Base-by-base conservation (phyloP, 495 filamentous ascomycete genomes). In the Penicillium daleae region DNA sequence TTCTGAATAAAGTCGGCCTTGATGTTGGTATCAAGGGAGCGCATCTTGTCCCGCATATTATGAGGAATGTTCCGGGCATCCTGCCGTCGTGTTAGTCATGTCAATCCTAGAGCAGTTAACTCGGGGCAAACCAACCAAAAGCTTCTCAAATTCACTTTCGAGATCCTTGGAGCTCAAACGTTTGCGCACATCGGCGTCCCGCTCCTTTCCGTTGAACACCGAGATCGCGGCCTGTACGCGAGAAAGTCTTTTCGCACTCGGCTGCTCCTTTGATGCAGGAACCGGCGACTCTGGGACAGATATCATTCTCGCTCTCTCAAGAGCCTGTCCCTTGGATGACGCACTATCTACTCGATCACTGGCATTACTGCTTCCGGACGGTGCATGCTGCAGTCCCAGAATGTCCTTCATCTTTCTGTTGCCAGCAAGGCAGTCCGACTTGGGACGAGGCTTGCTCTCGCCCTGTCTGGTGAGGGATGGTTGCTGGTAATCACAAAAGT, bases 1-100 rank as follows among this genome's bases (percentile, higher is more conserved):
- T 97, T 92, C 62, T 89, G 86, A 67, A 98, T 92, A 64, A 99
- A 97, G 62, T 99, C 93, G 64, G 89, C 89, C 76, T 99, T 99
- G 75, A 99, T 92, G 29, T 89, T 90, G 58, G 89, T 86, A 57
- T 92, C 91, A 53, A 99, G 79, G 32, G 86, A 92, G 31, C 95
- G 86, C 92, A 99, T 97, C 76, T 93, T 93, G 70, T 94, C 89
- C 56, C 92, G 84, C 82, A 96, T 93, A 61, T 96, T 90, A 65
- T 95, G 89, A 21, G 95, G 93, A 56, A 99, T 93, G 70, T 97
- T 96, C 59, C 92, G 84, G 31, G 91, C 86, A 76, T 96, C 91
- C 83, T 91, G 22, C 74, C 54, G 80, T 70, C 49, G 80, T 69
- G 73, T 85, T 78, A 71, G 80, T 76, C 12, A 22, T n/a, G 32